Conservation (phyloP, 495 filamentous ascomycete species). For the Tuber aestivum region DNA sequence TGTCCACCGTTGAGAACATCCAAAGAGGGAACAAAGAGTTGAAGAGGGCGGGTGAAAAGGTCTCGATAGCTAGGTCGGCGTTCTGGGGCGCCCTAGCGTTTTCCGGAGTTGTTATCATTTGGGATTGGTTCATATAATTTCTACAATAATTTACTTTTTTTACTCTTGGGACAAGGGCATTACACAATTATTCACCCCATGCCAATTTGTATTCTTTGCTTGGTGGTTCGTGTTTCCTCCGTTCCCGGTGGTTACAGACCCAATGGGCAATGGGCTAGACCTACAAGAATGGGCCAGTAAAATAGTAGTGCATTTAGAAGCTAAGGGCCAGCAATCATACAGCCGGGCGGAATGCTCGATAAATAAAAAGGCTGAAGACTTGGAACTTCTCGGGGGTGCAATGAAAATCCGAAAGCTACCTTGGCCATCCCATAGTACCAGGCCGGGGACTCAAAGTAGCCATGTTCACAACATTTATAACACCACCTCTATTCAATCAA, state of each 20-base stretch:
- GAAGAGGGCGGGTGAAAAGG: constrained; percentile 71
- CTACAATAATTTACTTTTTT: neutral
- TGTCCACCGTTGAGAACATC: constrained; percentile 74
- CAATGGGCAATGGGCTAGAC: neutral
- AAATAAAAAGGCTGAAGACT: too few relatives aligned
- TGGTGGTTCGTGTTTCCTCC: neutral
- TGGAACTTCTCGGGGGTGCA: too few relatives aligned
- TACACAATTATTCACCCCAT: neutral
- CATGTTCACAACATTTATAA: too few relatives aligned
- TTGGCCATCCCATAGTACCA: neutral
- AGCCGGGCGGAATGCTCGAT: too few relatives aligned
- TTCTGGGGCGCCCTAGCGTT: constrained; percentile 82
- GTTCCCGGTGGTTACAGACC: neutral
- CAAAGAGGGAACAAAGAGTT: constrained; percentile 85
- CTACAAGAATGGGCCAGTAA: too few relatives aligned
- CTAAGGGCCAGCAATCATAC: too few relatives aligned
- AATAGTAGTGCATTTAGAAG: too few relatives aligned
- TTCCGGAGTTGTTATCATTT: constrained; percentile 76
- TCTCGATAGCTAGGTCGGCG: constrained; percentile 77
- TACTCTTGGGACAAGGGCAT: neutral
- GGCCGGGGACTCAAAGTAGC: too few relatives aligned
- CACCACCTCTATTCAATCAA: too few relatives aligned
- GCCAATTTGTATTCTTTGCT: neutral
- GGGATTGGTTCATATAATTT: constrained; percentile 81
- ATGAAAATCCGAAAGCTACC: neutral